phyloP scores from a whole-genome alignment of 75 land plant genomes.

The Adiantum capillusveneris region DNA sequence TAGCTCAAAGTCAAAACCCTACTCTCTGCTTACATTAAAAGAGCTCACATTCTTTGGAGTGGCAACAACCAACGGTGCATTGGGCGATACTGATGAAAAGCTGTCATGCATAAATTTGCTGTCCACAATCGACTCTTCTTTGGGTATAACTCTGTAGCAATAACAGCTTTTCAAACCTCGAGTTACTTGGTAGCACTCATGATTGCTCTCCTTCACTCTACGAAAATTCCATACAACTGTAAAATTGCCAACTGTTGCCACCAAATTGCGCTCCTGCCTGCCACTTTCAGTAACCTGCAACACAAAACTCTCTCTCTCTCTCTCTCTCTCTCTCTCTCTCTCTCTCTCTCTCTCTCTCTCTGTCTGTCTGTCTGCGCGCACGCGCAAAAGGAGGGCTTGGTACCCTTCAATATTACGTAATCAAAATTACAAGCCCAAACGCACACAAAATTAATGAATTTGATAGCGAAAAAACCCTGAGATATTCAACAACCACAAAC shows the following conservation, averaged over 20 bases:
- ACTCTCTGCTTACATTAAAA: slow-evolving; percentile 39
- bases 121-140: slow-evolving; percentile 33
- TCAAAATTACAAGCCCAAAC: too few species aligned
- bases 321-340: too few species aligned
- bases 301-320: too few species aligned
- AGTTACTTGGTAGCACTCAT: slow-evolving; percentile 30
- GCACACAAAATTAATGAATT: too few species aligned
- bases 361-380: too few species aligned
- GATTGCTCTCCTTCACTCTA: slow-evolving; percentile 37
- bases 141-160: slow-evolving; percentile 32
- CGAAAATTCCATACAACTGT: slow-evolving; percentile 31
- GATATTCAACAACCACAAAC: too few species aligned
- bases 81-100: slow-evolving; percentile 34
- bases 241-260: slow-evolving; percentile 32
- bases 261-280: slow-evolving; percentile 29
- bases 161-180: slow-evolving; percentile 36
- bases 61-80: slow-evolving; percentile 93
- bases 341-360: too few species aligned
- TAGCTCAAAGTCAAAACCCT: background rate
- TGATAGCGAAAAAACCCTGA: too few species aligned
- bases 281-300: slow-evolving; percentile 38
- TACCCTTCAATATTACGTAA: too few species aligned
- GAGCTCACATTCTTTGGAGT: slow-evolving; percentile 84
- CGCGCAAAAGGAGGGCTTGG: too few species aligned
- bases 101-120: slow-evolving; percentile 30